Evolutionary conservation across 2,329 filamentous ascomycete species (phyloP).

Genomic region (Fusarium tanahbumbuense): DNA sequence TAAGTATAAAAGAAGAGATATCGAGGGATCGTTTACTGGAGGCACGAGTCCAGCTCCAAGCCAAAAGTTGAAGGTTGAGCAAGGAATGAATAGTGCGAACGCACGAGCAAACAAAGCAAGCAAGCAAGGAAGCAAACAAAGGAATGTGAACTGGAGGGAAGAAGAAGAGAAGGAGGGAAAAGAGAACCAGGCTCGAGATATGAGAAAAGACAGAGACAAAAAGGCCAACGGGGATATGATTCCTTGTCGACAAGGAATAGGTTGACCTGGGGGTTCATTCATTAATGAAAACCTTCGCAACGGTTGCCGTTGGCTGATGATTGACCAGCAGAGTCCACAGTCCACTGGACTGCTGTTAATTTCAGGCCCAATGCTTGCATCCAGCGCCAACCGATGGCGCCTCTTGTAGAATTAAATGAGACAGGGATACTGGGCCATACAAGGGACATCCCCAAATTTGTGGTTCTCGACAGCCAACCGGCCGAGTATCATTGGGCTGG

Average conservation of each 20-base stretch:
- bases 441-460: conserved; percentile 33
- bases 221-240: conserved; percentile 28
- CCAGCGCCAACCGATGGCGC: conserved; percentile 36
- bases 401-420: conserved; percentile 41
- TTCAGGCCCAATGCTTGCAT: conserved; percentile 42
- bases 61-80: conserved; percentile 19
- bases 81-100: conserved; percentile 17
- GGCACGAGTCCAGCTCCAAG: conserved; percentile 40
- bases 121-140: neutral
- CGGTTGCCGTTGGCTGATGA: neutral
- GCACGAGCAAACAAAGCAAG: neutral
- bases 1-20: conserved; percentile 9
- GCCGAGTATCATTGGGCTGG: conserved; percentile 3
- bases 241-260: conserved; percentile 32
- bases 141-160: conserved; percentile 7
- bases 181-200: conserved; percentile 8
- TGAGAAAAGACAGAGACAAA: conserved; percentile 11
- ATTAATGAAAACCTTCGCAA: conserved; percentile 30
- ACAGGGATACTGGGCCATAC: conserved; percentile 38
- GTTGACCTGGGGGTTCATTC: conserved; percentile 21
- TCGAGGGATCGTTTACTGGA: conserved; percentile 25
- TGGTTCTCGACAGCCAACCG: conserved; percentile 34
- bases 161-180: neutral
- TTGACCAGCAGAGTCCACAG: neutral
- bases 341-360: conserved; percentile 35